Base-by-base conservation (phyloP, 2,329 filamentous ascomycete species). In the Celoporthe dispersa region DNA sequence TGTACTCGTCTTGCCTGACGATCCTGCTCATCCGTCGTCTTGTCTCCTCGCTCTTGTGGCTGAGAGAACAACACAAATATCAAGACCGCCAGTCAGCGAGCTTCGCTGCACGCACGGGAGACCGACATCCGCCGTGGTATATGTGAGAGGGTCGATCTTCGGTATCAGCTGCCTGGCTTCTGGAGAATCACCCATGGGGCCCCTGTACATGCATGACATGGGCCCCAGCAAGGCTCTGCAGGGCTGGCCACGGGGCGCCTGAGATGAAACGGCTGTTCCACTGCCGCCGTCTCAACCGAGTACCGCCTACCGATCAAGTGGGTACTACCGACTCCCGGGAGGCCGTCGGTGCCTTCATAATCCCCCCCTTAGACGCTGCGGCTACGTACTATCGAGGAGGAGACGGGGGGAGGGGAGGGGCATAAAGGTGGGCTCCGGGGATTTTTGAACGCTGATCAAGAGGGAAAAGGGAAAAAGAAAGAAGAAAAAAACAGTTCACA, bases 241-340 rank as follows among this genome's bases (percentile, higher is more conserved):
- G 44, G 44, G 44, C 44, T 48, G 44, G 44, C 44, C 44, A 57
- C 22, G 33, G 44, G 51, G n/a, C 53, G 53, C 33, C 63, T 39
- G 67, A 48, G 48, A 8, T 70, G 70, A 71, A 70, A 70, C 70
- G 70, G 70, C 61, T 67, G 51, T 33, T 33, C 41, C 66, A 31
- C 64, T 57, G 59, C 68, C 55, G 70, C 64, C 4, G 41, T 37
- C 53, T 48, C 51, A 61, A 57, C 70, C 70, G 70, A 71, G 51
- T 67, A 44, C 70, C 70, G 64, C 44, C 31, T 33, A 48, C 70
- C 70, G 70, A 35, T 62, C 37, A 33, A 59, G 68, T 68, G 70
- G 70, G 65, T 37, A 65, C 44, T 0, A 28, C 70, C 70, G 70
- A 71, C 51, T 68, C 44, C 70, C 70, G 69, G 57, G 41, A 57